These are phyloP conservation scores for Carpinus fangiana DNA, from an alignment of 306 rosid species.

Conservation along the genomic window DNA sequence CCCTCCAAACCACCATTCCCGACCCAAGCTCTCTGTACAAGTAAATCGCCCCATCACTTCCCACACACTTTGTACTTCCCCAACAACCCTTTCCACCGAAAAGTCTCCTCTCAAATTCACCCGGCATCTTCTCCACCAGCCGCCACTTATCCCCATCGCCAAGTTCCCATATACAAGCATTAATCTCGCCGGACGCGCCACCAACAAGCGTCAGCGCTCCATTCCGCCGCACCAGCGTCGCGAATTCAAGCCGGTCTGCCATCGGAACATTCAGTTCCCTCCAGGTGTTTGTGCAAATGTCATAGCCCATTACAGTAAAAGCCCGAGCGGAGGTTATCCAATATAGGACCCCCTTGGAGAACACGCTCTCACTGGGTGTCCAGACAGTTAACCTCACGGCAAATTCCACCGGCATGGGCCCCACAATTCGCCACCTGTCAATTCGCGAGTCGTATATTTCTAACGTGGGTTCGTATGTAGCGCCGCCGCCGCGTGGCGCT, in stretches of 20 bases:
- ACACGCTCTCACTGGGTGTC: slow-evolving; percentile 72
- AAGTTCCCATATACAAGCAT: slow-evolving; percentile 60
- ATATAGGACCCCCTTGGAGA: slow-evolving; percentile 43
- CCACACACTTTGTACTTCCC: slow-evolving; percentile 64
- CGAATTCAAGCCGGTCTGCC: slow-evolving; percentile 69
- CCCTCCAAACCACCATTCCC: slow-evolving; percentile 66
- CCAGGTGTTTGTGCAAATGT: slow-evolving; percentile 46
- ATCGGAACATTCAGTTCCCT: slow-evolving; percentile 57
- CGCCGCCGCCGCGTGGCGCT: slow-evolving; percentile 30
- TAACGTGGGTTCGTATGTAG: slow-evolving; percentile 45
- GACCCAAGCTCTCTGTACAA: slow-evolving; percentile 57
- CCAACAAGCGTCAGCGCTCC: slow-evolving; percentile 55
- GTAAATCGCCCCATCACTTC: slow-evolving; percentile 44
- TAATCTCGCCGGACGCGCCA: slow-evolving; percentile 39
- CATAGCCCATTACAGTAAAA: slow-evolving; percentile 54
- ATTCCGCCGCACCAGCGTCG: slow-evolving; percentile 47
- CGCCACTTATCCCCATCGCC: slow-evolving; percentile 49
- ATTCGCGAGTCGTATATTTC: slow-evolving; percentile 64
- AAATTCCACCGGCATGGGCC: slow-evolving; percentile 57
- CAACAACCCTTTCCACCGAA: slow-evolving; percentile 49
- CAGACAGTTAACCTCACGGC: slow-evolving; percentile 76
- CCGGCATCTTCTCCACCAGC: slow-evolving; percentile 52
- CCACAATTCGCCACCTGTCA: slow-evolving; percentile 48
- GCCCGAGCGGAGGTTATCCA: slow-evolving; percentile 84
- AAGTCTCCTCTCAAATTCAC: slow-evolving; percentile 52